Base-by-base conservation (phyloP, 495 filamentous ascomycete species). In the Aspergillus steynii region DNA sequence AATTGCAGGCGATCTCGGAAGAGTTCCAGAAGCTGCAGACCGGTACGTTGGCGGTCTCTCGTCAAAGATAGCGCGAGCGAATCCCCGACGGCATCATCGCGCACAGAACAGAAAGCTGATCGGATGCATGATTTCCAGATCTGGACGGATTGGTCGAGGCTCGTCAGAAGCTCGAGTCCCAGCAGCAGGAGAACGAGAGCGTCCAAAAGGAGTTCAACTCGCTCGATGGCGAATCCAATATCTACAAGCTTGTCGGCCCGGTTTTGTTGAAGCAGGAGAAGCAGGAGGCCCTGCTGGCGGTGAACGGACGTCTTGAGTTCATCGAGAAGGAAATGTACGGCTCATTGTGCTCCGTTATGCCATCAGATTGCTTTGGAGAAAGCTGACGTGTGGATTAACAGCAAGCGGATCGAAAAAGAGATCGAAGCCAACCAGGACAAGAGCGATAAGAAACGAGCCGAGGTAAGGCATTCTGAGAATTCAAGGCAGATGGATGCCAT, bases 251-350 rank as follows among this genome's bases (percentile, higher is more conserved):
- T 42, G 85, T 97, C 55, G 95, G 95, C 1, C 95, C 95, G 0
- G 90, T 98, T 9, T 80, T 99, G 51, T 74, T 98, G 67, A 97
- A 98, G 79, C 96, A 98, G 74, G 95, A 98, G 12, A 91, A 89
- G 68, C 74, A 79, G 3, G 95, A 99, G 66, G 95, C 96, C 0
- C 82, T 88, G 53, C 88, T 91, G 84, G 91, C 92, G 5, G 96
- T 99, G 32, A 90, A 93, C 62, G 89, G 91, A 50, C 86, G 95
- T 9, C 73, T 99, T 58, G 92, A 96, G 60, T 98, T 93, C 64
- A 99, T 99, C 62, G 83, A 87, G 64, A 91, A 93, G 68, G 96
- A 99, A 66, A 96, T 97, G 95, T 98, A 74, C 63, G 85, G 66
- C 50, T 61, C 53, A 53, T 37, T 50, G 29, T 31, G 26, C 46